Percentiles rank a stretch among this genome's conserved stretches.
Conservation (phyloP, 345 rosid genomes). For the Acer campestre region DNA sequence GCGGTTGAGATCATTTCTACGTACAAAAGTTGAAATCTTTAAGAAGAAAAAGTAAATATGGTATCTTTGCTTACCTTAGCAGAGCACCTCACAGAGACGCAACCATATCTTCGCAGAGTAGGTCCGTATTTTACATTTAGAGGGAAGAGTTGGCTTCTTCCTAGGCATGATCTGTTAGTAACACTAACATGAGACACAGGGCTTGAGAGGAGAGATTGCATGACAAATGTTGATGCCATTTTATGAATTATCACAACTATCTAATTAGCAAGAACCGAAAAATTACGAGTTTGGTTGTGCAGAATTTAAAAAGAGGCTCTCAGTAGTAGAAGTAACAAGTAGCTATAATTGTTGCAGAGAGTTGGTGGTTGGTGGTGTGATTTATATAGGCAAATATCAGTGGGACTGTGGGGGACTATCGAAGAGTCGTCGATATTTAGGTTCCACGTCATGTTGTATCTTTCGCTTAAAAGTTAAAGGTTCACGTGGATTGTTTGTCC, state of each 20-base stretch:
- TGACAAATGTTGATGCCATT: slow-evolving; percentile 39
- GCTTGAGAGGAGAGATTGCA: slow-evolving; percentile 48
- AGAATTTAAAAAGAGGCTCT: too few species aligned
- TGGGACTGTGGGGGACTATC: neutral
- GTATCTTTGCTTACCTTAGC: slow-evolving; percentile 35
- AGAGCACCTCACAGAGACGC: slow-evolving; percentile 43
- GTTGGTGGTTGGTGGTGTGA: neutral
- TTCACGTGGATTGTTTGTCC: slow-evolving; percentile 38
- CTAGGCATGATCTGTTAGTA: too few species aligned
- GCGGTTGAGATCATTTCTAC: neutral
- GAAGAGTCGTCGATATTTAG: slow-evolving; percentile 27
- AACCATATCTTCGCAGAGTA: slow-evolving; percentile 27
- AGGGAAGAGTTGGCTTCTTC: slow-evolving; percentile 17
- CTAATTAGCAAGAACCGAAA: too few species aligned
- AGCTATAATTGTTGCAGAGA: neutral
- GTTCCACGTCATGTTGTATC: slow-evolving; percentile 33
- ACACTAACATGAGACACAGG: slow-evolving; percentile 26
- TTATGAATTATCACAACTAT: neutral
- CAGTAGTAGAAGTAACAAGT: too few species aligned
- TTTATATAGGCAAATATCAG: neutral
- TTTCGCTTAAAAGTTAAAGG: slow-evolving; percentile 7
- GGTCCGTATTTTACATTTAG: slow-evolving; percentile 24
- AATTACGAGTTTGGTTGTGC: too few species aligned
- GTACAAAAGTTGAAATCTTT: too few species aligned
- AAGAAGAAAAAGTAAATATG: neutral